These are phyloP conservation scores for Pestalotiopsis sp. DNA, from an alignment of 2,329 filamentous ascomycete species.

Conservation along the genomic window DNA sequence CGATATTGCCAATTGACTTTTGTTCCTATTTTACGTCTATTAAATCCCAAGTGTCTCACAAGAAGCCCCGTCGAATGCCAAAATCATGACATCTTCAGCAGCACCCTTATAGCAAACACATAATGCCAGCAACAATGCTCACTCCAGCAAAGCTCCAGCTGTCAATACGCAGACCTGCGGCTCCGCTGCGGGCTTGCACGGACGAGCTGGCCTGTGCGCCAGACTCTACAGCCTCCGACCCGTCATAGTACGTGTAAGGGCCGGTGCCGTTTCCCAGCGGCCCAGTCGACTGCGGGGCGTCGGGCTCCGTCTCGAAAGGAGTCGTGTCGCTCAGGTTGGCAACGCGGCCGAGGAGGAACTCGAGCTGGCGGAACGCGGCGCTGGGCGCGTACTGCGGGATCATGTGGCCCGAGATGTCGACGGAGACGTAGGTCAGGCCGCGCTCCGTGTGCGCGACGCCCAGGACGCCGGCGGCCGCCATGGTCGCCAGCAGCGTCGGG, in stretches of 20 bases:
- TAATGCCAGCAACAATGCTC: background rate
- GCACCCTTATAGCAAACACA: background rate
- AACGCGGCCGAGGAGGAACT: slow-evolving; percentile 74
- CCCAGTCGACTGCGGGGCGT: slow-evolving; percentile 25
- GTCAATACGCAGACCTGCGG: background rate
- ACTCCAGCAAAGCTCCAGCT: background rate
- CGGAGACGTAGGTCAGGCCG: slow-evolving; percentile 67
- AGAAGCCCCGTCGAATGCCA: background rate
- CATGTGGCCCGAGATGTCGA: slow-evolving; percentile 65
- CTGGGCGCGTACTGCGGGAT: slow-evolving; percentile 68
- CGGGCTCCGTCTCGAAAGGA: slow-evolving; percentile 27
- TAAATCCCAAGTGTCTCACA: background rate
- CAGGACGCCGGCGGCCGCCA: slow-evolving; percentile 66
- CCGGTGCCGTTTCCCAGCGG: slow-evolving; percentile 31
- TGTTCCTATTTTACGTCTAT: background rate
- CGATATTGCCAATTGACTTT: too few species aligned
- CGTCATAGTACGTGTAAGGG: slow-evolving; percentile 16
- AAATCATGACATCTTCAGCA: background rate
- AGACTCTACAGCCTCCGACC: background rate
- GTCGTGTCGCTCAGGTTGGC: slow-evolving; percentile 33
- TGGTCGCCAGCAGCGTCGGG: slow-evolving; percentile 32
- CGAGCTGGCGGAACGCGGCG: slow-evolving; percentile 70
- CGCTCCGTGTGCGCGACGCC: slow-evolving; percentile 74
- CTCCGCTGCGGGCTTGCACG: background rate
- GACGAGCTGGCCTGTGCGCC: background rate